A percentile compares a stretch with the other conserved stretches of the same genome.
phyloP scores from a whole-genome alignment of 2,329 filamentous ascomycete genomes.

The Pseudogymnoascus sp. region DNA sequence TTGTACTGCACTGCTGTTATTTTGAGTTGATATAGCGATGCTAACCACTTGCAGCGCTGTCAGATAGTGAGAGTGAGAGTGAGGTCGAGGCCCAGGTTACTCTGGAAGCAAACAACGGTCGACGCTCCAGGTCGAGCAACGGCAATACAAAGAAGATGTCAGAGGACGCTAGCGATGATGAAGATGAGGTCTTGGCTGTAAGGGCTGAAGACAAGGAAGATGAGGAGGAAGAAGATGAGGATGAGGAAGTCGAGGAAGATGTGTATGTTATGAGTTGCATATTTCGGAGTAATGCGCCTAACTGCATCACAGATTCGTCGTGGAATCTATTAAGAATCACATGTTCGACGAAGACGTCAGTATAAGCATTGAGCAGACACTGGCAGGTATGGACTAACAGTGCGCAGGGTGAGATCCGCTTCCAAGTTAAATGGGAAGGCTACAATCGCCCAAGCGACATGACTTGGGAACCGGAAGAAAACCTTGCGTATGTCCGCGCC shows the following conservation, averaged over 20 bases:
- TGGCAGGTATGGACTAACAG: background rate
- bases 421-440: conserved; percentile 75
- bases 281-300: background rate
- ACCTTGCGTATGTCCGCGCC: conserved; percentile 42
- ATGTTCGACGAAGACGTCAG: conserved; percentile 42
- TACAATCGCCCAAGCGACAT: conserved; percentile 61
- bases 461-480: conserved; percentile 74
- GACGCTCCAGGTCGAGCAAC: background rate
- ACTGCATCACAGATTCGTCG: conserved; percentile 24
- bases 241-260: conserved; percentile 41
- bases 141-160: background rate
- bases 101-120: background rate
- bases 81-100: background rate
- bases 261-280: conserved; percentile 18
- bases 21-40: background rate
- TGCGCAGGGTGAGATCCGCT: conserved; percentile 40
- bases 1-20: background rate
- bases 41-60: background rate
- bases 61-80: background rate
- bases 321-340: conserved; percentile 66
- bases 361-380: background rate
- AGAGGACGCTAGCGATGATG: conserved; percentile 15
- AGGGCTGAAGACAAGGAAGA: conserved; percentile 19
- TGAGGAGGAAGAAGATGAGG: conserved; percentile 30
- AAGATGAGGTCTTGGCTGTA: conserved; percentile 16